Evolutionary conservation across 441 rosid genomes (phyloP).

Genomic region (Dalechampia spathulata): DNA sequence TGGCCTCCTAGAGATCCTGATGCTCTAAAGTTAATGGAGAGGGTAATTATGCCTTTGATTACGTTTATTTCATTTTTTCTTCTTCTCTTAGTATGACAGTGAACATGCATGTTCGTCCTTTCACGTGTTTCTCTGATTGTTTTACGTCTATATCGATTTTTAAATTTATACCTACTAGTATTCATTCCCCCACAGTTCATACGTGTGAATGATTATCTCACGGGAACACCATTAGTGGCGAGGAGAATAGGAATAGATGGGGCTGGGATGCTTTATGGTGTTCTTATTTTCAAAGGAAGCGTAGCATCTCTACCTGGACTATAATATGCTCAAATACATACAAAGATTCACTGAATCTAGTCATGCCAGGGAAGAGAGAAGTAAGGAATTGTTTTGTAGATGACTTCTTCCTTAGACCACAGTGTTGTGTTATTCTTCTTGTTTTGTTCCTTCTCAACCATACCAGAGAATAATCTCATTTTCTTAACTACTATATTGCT

Average conservation of each 20-base stretch:
- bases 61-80: neutral
- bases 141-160: too few species aligned
- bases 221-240: too few species aligned
- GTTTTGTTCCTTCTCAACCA: neutral
- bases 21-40: slow-evolving; percentile 66
- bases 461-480: slow-evolving; percentile 3
- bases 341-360: neutral
- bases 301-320: neutral
- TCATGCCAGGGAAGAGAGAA: neutral
- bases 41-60: slow-evolving; percentile 26
- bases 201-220: too few species aligned
- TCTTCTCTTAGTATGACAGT: neutral
- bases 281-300: neutral
- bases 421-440: neutral
- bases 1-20: slow-evolving; percentile 90
- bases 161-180: too few species aligned
- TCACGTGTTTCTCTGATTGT: too few species aligned
- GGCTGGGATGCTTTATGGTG: neutral
- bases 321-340: neutral
- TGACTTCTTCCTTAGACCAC: neutral
- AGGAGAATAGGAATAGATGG: neutral
- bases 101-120: neutral
- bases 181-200: too few species aligned
- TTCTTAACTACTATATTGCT: too few species aligned
- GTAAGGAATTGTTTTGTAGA: neutral